Conservation (phyloP, 2,329 filamentous ascomycete species). For the Pseudogymnoascus sp. region DNA sequence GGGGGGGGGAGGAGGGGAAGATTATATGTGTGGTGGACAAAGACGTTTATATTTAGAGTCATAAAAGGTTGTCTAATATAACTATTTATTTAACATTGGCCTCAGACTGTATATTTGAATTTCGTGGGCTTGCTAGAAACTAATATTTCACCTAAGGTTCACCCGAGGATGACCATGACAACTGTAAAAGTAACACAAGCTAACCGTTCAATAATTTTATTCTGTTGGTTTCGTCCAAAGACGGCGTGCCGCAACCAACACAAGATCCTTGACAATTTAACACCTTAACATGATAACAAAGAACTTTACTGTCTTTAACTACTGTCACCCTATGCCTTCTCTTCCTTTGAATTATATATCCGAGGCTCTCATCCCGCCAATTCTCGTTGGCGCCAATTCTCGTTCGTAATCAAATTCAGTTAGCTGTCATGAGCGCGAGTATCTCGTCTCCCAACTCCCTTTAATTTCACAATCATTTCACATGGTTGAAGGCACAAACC, state of each 20-base stretch:
- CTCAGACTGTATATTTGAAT: not conserved
- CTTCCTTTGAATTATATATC: not conserved
- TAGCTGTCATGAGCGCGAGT: not conserved
- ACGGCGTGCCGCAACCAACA: not conserved
- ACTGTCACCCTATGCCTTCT: not conserved
- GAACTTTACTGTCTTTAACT: too few relatives aligned
- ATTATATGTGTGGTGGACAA: not conserved
- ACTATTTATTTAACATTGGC: not conserved
- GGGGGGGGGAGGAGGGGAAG: conserved; percentile 34
- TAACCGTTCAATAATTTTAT: not conserved
- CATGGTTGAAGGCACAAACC: not conserved
- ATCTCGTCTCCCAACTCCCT: not conserved
- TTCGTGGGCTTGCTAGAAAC: not conserved
- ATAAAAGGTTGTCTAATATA: not conserved
- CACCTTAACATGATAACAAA: too few relatives aligned
- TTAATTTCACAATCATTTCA: not conserved
- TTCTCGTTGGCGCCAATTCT: not conserved
- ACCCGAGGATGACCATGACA: not conserved
- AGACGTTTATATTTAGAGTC: not conserved
- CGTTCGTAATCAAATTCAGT: not conserved
- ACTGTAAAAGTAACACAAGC: not conserved
- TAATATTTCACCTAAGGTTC: not conserved
- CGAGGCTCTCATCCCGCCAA: not conserved
- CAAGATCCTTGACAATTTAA: too few relatives aligned
- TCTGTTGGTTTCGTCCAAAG: not conserved